Percentiles rank a stretch among this genome's conserved stretches.
phyloP scores from a whole-genome alignment of 2,329 filamentous ascomycete species.

The Colletotrichum camelliae region DNA sequence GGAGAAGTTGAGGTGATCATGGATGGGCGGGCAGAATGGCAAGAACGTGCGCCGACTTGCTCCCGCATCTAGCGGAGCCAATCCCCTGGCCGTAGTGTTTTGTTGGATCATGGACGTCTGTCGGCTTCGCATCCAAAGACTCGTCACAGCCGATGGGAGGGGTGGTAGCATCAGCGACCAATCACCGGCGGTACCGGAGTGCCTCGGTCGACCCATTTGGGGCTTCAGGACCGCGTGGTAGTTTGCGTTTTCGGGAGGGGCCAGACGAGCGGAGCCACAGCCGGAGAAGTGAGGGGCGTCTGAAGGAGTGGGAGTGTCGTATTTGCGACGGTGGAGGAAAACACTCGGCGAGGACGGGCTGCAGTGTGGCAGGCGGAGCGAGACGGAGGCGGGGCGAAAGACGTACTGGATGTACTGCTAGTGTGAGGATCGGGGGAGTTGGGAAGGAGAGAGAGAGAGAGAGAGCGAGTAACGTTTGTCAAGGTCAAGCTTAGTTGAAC shows the following conservation, averaged over 20 bases:
- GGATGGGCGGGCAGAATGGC: background rate
- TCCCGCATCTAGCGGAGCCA: constrained; percentile 4
- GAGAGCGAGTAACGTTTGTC: background rate
- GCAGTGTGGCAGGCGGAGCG: background rate
- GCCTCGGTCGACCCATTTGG: background rate
- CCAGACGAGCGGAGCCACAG: background rate
- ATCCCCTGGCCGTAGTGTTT: background rate
- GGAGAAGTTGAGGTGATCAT: background rate
- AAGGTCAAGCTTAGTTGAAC: background rate
- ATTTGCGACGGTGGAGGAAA: background rate
- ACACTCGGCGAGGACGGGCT: background rate
- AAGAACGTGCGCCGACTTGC: constrained; percentile 16
- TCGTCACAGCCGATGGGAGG: background rate
- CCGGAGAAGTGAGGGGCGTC: background rate
- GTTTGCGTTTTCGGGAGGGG: background rate
- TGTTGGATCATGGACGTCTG: constrained; percentile 3
- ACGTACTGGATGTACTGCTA: background rate
- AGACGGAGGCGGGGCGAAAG: background rate
- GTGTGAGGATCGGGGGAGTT: background rate
- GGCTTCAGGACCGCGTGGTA: constrained; percentile 4
- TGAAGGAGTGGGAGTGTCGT: background rate
- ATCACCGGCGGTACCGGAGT: constrained; percentile 10
- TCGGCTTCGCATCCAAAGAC: constrained; percentile 1
- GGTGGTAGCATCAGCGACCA: background rate
- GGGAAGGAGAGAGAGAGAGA: background rate